A percentile compares a stretch with the other conserved stretches of the same genome.
phyloP scores from a whole-genome alignment of 331 rosid genomes.

The Arachis monticola region DNA sequence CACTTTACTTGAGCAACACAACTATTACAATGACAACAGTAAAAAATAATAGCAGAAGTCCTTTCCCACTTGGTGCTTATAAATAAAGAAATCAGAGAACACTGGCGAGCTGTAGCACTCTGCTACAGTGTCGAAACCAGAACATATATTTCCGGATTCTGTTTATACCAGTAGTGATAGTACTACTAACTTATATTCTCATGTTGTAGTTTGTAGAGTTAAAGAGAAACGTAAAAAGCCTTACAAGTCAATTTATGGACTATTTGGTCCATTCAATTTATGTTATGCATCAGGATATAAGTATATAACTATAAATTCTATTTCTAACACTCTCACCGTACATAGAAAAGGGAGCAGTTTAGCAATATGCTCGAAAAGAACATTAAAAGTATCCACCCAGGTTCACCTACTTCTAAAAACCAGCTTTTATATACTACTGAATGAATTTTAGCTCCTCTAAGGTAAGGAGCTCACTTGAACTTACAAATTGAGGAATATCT shows the following conservation, averaged over 20 bases:
- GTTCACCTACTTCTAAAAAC: background rate
- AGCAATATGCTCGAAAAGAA: background rate
- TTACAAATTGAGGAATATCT: background rate
- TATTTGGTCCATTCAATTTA: no score
- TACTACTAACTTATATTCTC: no score
- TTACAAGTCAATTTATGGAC: no score
- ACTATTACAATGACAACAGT: no score
- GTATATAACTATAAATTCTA: background rate
- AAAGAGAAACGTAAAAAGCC: no score
- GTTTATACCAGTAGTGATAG: background rate
- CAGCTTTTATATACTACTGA: background rate
- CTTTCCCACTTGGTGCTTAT: no score
- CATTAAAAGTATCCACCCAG: background rate
- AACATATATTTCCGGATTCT: background rate
- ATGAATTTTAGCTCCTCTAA: background rate
- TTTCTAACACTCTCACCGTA: no score
- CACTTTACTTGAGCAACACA: background rate
- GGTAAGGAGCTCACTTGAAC: background rate
- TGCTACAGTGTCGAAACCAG: background rate
- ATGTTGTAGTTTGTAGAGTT: no score
- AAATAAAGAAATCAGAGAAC: slow-evolving; percentile 4
- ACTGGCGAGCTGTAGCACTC: background rate
- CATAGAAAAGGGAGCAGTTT: background rate
- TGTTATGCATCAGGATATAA: no score
- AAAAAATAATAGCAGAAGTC: no score